Percentiles rank a stretch among this genome's conserved stretches.
These are phyloP conservation scores for Mrakia blollopis DNA, from an alignment of 768 basidiomycete genomes.

Conservation along the genomic window DNA sequence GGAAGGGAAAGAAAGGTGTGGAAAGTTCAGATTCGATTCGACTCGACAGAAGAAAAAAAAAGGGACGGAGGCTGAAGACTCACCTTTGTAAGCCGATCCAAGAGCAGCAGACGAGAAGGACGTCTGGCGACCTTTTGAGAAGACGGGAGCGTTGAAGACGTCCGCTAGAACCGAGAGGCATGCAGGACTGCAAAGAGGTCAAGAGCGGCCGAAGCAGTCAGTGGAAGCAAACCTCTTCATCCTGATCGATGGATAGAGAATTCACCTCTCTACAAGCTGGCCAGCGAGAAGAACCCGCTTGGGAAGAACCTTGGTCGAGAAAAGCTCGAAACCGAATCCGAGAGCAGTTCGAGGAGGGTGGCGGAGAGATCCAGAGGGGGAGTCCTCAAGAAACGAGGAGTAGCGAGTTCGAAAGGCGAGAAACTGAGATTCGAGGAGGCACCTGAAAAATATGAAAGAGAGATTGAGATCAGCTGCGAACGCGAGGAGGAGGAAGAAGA, in stretches of 20 bases:
- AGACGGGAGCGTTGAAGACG: slow-evolving; percentile 74
- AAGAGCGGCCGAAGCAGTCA: slow-evolving; percentile 46
- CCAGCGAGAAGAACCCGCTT: slow-evolving; percentile 65
- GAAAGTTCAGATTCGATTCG: neutral
- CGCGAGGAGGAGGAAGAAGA: too few relatives aligned
- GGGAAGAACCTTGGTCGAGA: slow-evolving; percentile 64
- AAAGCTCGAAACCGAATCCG: slow-evolving; percentile 71
- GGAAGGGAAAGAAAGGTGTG: neutral
- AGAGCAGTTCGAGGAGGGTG: slow-evolving; percentile 48
- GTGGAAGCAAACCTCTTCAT: too few relatives aligned
- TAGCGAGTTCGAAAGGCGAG: slow-evolving; percentile 77
- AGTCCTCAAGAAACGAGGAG: slow-evolving; percentile 53
- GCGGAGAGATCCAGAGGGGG: too few relatives aligned
- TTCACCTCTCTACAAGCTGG: neutral
- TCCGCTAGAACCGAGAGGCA: slow-evolving; percentile 75
- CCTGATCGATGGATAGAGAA: neutral
- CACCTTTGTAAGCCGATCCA: slow-evolving; percentile 14
- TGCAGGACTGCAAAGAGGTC: slow-evolving; percentile 70
- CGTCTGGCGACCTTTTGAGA: slow-evolving; percentile 35
- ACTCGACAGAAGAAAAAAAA: neutral
- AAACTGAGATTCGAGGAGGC: slow-evolving; percentile 74
- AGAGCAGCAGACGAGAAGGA: neutral
- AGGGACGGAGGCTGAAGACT: neutral
- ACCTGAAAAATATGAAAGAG: slow-evolving; percentile 40
- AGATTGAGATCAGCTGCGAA: too few relatives aligned